Percentiles rank a stretch among this genome's conserved stretches.
phyloP scores from a whole-genome alignment of 2,329 filamentous ascomycete species.

The Pseudocercospora eumusae region DNA sequence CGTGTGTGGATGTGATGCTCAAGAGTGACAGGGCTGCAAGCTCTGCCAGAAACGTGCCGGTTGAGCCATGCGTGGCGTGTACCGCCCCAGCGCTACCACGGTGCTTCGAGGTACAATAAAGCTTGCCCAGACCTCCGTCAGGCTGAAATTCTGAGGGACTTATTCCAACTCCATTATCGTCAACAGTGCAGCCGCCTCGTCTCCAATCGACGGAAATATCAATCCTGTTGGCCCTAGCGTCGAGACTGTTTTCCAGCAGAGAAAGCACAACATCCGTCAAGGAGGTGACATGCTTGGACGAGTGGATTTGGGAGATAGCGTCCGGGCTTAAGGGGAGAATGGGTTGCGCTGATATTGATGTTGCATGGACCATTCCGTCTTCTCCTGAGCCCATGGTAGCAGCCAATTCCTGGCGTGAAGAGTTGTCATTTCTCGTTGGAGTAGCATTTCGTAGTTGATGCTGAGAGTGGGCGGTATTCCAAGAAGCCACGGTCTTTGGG shows the following conservation, averaged over 20 bases:
- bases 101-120: constrained; percentile 72
- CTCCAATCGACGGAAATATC: constrained; percentile 71
- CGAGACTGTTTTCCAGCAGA: constrained; percentile 79
- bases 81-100: constrained; percentile 29
- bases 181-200: constrained; percentile 73
- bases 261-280: constrained; percentile 71
- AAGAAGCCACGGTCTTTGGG: constrained; percentile 20
- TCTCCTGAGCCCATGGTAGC: constrained; percentile 14
- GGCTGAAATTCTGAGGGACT: constrained; percentile 68
- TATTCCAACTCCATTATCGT: constrained; percentile 85
- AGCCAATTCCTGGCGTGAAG: constrained; percentile 22
- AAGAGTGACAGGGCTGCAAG: constrained; percentile 75
- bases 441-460: constrained; percentile 21
- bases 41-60: constrained; percentile 76
- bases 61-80: constrained; percentile 61
- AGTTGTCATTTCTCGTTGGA: constrained; percentile 4
- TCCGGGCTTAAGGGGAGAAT: constrained; percentile 35
- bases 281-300: constrained; percentile 75
- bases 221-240: constrained; percentile 71
- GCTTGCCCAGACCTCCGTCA: constrained; percentile 68
- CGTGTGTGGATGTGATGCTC: constrained; percentile 71
- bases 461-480: background rate
- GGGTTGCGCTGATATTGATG: constrained; percentile 18
- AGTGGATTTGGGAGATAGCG: constrained; percentile 68
- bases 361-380: constrained; percentile 2